Conservation (phyloP, 805 yeast genomes). For the Blastobotrys attinorum region DNA sequence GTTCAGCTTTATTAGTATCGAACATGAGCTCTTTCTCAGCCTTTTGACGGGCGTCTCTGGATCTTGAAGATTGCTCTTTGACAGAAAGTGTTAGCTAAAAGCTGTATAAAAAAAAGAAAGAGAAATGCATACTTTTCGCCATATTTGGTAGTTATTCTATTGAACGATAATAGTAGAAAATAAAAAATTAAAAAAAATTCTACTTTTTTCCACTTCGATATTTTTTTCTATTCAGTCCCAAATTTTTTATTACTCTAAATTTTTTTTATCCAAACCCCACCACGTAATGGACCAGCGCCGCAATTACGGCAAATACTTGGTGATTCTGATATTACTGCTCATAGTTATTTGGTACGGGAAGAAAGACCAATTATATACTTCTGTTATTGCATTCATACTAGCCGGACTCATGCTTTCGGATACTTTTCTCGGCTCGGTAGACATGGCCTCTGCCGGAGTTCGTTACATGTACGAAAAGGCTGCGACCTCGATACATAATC, state of each 20-base stretch:
- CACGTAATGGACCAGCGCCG: too few species aligned
- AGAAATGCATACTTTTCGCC: slow-evolving; percentile 8
- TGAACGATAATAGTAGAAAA: slow-evolving; percentile 1
- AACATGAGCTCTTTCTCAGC: slow-evolving; percentile 5
- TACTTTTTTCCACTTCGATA: neutral
- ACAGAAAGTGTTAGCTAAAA: neutral
- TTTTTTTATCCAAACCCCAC: too few species aligned
- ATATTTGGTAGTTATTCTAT: neutral
- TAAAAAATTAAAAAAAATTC: neutral
- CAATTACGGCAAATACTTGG: too few species aligned
- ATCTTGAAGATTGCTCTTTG: slow-evolving; percentile 9
- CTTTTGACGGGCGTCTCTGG: slow-evolving; percentile 14
- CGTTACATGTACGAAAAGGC: slow-evolving; percentile 24
- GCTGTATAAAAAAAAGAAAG: neutral
- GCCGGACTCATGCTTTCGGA: slow-evolving; percentile 23
- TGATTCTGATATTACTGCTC: too few species aligned
- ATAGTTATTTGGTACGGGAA: too few species aligned
- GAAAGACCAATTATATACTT: too few species aligned
- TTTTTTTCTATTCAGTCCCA: neutral
- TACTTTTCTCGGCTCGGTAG: slow-evolving; percentile 27
- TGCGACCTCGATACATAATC: slow-evolving; percentile 8
- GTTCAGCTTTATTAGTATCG: slow-evolving; percentile 1
- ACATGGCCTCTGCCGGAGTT: slow-evolving; percentile 25
- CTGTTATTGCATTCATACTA: neutral
- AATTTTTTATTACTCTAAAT: too few species aligned